phyloP scores from a whole-genome alignment of 768 basidiomycete genomes.

The Pisolithus marmoratus region DNA sequence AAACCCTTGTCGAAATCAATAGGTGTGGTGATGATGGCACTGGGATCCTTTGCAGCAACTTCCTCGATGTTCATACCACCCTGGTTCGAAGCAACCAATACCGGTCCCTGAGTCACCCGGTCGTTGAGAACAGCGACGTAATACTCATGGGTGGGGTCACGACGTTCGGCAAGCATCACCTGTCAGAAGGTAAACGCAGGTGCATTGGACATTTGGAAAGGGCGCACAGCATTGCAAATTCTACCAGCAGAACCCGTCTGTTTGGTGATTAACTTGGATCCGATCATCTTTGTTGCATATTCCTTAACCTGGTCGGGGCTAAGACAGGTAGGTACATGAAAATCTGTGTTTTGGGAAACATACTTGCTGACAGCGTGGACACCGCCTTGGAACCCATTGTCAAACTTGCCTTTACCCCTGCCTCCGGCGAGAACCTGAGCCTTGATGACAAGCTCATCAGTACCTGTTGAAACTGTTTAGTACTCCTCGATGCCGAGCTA shows the following conservation, averaged over 20 bases:
- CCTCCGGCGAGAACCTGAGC: constrained; percentile 99
- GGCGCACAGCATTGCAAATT: constrained; percentile 86
- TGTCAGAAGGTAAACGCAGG: constrained; percentile 27
- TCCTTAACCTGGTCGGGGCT: constrained; percentile 88
- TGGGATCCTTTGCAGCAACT: constrained; percentile 92
- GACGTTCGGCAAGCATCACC: constrained; percentile 98
- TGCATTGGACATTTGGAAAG: constrained; percentile 1
- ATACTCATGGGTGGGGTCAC: constrained; percentile 93
- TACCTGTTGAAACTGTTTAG: constrained; percentile 38
- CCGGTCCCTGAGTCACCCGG: constrained; percentile 81
- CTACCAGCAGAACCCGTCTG: constrained; percentile 93
- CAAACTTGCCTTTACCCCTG: constrained; percentile 95
- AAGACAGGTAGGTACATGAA: constrained; percentile 7
- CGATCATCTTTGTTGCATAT: constrained; percentile 88
- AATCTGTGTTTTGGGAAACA: constrained; percentile 1
- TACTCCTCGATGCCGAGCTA: neutral
- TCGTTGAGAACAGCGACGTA: constrained; percentile 97
- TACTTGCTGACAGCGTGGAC: constrained; percentile 92
- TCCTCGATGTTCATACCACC: constrained; percentile 99
- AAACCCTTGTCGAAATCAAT: constrained; percentile 84
- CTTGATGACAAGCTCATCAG: constrained; percentile 86
- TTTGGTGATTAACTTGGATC: constrained; percentile 93
- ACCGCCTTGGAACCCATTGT: constrained; percentile 94
- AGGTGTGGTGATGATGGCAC: constrained; percentile 91
- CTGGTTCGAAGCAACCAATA: constrained; percentile 88